phyloP scores from a whole-genome alignment of 495 filamentous ascomycete species.

The Tuber calosporum region DNA sequence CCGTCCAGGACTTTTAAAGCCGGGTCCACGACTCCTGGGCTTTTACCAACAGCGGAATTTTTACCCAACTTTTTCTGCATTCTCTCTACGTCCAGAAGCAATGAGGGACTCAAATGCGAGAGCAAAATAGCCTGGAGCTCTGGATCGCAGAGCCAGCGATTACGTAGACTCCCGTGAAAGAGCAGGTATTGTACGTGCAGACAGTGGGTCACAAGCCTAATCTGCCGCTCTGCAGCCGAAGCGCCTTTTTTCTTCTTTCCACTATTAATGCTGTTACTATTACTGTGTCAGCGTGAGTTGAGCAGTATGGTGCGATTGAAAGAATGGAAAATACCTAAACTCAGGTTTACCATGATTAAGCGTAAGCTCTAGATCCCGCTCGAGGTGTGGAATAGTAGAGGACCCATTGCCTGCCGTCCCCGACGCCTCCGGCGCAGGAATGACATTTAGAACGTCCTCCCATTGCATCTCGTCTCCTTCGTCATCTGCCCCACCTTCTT shows the following conservation, averaged over 20 bases:
- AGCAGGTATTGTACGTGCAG: conserved; percentile 84
- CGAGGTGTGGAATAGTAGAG: conserved; percentile 40
- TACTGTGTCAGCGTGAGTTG: not conserved
- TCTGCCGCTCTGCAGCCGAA: conserved; percentile 71
- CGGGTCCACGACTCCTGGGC: conserved; percentile 67
- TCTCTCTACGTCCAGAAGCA: conserved; percentile 56
- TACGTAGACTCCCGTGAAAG: conserved; percentile 80
- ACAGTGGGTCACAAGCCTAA: conserved; percentile 70
- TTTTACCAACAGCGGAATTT: conserved; percentile 48
- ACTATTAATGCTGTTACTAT: conserved; percentile 40
- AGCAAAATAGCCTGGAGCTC: conserved; percentile 71
- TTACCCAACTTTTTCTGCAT: conserved; percentile 51
- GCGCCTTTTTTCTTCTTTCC: conserved; percentile 68
- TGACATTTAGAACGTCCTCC: conserved; percentile 67
- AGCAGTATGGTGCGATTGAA: conserved; percentile 49
- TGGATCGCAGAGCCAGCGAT: conserved; percentile 74
- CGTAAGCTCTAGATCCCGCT: conserved; percentile 68
- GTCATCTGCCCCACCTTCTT: conserved; percentile 49
- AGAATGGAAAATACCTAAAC: conserved; percentile 41
- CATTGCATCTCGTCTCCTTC: conserved; percentile 72
- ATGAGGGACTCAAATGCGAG: conserved; percentile 57
- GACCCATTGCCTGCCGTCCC: conserved; percentile 33
- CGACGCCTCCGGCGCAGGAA: conserved; percentile 40
- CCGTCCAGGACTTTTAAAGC: conserved; percentile 69
- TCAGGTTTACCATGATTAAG: conserved; percentile 53